Evolutionary conservation across 2,329 filamentous ascomycete genomes (phyloP).

Genomic region (Lasiodiplodia sp.): DNA sequence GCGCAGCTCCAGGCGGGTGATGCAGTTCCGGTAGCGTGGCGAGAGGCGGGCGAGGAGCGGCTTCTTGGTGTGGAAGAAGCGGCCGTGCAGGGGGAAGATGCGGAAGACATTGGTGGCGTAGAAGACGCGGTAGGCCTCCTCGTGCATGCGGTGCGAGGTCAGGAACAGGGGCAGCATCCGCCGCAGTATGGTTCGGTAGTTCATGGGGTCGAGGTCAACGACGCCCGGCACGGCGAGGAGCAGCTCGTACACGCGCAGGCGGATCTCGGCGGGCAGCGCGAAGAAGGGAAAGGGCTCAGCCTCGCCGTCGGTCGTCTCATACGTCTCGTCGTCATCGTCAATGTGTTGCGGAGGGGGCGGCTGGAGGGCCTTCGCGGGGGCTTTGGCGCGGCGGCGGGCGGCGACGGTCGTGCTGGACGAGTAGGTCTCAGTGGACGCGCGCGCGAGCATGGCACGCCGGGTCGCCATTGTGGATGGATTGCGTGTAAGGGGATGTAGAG

Average conservation of each 20-base stretch:
- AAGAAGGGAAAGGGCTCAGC: conserved; percentile 58
- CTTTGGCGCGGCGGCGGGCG: not conserved
- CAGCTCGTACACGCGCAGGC: conserved; percentile 57
- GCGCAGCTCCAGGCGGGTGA: conserved; percentile 72
- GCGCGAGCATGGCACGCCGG: not conserved
- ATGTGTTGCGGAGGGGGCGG: not conserved
- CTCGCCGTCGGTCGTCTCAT: conserved; percentile 57
- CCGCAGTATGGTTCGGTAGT: conserved; percentile 58
- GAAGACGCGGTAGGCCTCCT: conserved; percentile 60
- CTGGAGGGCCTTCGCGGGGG: not conserved
- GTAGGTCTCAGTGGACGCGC: conserved; percentile 6
- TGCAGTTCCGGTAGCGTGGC: conserved; percentile 63
- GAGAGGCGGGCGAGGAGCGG: conserved; percentile 74
- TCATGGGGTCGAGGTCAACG: conserved; percentile 72
- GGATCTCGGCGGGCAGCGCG: conserved; percentile 61
- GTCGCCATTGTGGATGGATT: conserved; percentile 9
- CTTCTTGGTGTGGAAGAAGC: conserved; percentile 75
- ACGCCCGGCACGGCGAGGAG: conserved; percentile 60
- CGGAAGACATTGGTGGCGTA: conserved; percentile 62
- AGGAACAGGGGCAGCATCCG: conserved; percentile 73
- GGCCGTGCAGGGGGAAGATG: conserved; percentile 61
- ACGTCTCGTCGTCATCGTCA: conserved; percentile 65
- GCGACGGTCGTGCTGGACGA: conserved; percentile 14
- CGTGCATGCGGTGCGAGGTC: conserved; percentile 59
- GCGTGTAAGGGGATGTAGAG: conserved; percentile 31